These are phyloP conservation scores for Alternaria sp. DNA, from an alignment of 2,329 filamentous ascomycete genomes.

Conservation along the genomic window DNA sequence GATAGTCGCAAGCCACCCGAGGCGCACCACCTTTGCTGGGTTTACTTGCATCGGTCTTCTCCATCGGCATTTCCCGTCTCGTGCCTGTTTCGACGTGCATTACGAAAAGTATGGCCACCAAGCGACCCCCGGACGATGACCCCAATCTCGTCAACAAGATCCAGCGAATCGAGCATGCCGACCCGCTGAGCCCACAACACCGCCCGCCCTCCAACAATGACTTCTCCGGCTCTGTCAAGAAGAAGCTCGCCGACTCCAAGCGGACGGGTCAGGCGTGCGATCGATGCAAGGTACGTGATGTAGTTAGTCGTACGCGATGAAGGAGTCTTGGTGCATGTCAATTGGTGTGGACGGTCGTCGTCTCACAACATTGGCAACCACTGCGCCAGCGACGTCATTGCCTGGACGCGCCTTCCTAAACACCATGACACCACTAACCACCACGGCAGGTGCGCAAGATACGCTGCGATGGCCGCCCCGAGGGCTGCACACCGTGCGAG, in stretches of 20 bases:
- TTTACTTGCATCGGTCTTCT: constrained; percentile 10
- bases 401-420: background rate
- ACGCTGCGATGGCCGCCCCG: constrained; percentile 79
- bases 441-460: constrained; percentile 76
- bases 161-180: constrained; percentile 42
- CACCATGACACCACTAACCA: constrained; percentile 6
- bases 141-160: constrained; percentile 32
- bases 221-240: constrained; percentile 53
- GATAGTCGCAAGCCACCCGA: constrained; percentile 19
- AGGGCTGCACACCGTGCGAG: constrained; percentile 82
- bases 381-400: background rate
- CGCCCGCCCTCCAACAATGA: constrained; percentile 31
- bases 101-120: constrained; percentile 31
- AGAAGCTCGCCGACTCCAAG: constrained; percentile 61
- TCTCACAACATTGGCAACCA: background rate
- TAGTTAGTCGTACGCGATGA: background rate
- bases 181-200: constrained; percentile 25
- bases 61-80: constrained; percentile 13
- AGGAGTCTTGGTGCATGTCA: background rate
- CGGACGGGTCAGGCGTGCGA: constrained; percentile 86
- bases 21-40: constrained; percentile 13
- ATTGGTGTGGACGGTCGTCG: background rate
- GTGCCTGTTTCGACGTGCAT: constrained; percentile 17
- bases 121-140: constrained; percentile 32
- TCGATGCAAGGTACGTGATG: constrained; percentile 71